A percentile compares a stretch with the other conserved stretches of the same genome.
These are phyloP conservation scores for Mucor ambiguus DNA, from an alignment of 371 early-diverging fungal genomes.

Conservation along the genomic window DNA sequence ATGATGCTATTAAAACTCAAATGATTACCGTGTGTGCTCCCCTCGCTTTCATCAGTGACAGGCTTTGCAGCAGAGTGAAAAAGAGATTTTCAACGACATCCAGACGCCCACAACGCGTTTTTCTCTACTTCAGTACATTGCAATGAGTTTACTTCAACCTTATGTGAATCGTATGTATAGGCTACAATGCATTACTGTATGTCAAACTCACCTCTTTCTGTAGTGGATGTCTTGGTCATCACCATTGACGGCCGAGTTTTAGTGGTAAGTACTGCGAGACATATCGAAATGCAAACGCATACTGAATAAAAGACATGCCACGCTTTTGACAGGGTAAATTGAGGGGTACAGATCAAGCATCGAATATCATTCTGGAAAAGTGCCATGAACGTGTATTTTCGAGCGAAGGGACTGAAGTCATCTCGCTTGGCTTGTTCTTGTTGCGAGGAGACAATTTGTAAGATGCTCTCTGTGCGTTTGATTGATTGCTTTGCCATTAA, in stretches of 20 bases:
- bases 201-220: background rate
- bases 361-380: conserved; percentile 73
- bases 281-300: background rate
- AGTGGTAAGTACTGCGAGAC: conserved; percentile 41
- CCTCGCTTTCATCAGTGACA: background rate
- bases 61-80: background rate
- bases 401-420: conserved; percentile 70
- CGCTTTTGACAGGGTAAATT: conserved; percentile 59
- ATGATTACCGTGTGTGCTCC: background rate
- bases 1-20: background rate
- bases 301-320: background rate
- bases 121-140: background rate
- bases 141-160: conserved; percentile 43
- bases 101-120: conserved; percentile 1
- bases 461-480: conserved; percentile 16
- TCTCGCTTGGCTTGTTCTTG: conserved; percentile 75
- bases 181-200: background rate
- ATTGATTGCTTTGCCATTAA: background rate
- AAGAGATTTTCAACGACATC: background rate
- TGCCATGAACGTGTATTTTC: conserved; percentile 82
- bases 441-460: conserved; percentile 83
- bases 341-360: conserved; percentile 80
- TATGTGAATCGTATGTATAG: conserved; percentile 32
- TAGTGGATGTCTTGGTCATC: conserved; percentile 53
- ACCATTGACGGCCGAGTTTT: conserved; percentile 67